Conservation (phyloP, 2,329 filamentous ascomycete species). For the Colletotrichum plurivorum region DNA sequence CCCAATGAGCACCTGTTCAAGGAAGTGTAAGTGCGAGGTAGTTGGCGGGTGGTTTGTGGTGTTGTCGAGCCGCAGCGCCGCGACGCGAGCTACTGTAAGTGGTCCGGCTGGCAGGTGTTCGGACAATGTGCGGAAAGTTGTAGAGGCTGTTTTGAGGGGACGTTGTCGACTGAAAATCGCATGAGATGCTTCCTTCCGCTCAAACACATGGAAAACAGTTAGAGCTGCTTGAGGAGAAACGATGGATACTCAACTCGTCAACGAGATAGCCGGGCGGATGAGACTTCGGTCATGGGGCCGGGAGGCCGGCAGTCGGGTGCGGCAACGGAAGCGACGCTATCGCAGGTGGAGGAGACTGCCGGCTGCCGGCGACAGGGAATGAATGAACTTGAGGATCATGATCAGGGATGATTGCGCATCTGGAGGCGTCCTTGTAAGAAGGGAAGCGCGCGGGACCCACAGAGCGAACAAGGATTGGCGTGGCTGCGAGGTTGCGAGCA, state of each 20-base stretch:
- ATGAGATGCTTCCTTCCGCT: too few species aligned
- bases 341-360: not conserved
- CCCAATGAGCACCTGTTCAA: too few species aligned
- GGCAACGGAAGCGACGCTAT: not conserved
- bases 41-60: constrained; percentile 15
- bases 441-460: not conserved
- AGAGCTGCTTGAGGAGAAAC: not conserved
- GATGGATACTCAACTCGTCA: not conserved
- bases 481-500: not conserved
- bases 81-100: not conserved
- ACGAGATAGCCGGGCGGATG: not conserved
- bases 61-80: not conserved
- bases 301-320: constrained; percentile 34
- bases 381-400: not conserved
- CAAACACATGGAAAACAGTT: too few species aligned
- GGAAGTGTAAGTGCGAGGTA: not conserved
- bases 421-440: too few species aligned
- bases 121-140: not conserved
- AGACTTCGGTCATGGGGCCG: constrained; percentile 10
- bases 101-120: not conserved
- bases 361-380: constrained; percentile 30
- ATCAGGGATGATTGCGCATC: too few species aligned
- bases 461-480: constrained; percentile 11
- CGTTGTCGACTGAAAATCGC: too few species aligned
- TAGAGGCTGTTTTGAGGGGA: too few species aligned